These are phyloP conservation scores for Austroboletus olivaceoglutinosus DNA, from an alignment of 1,284 basidiomycete species.

Conservation along the genomic window DNA sequence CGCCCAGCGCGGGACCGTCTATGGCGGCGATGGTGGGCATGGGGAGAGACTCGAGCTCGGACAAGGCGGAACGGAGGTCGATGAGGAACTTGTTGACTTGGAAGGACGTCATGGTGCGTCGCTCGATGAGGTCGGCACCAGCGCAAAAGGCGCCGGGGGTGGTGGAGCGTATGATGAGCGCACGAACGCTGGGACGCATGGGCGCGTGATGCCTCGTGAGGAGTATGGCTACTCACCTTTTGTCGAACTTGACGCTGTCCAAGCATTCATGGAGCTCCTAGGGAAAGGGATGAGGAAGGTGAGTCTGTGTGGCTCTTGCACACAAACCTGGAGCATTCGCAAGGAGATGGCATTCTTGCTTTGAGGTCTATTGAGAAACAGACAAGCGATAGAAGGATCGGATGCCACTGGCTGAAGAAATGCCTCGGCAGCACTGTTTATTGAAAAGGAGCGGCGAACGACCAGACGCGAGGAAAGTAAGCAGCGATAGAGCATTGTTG, in stretches of 20 bases:
- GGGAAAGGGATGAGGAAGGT: constrained; percentile 6
- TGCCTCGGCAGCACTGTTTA: constrained; percentile 40
- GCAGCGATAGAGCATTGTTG: constrained; percentile 12
- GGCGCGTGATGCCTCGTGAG: constrained; percentile 3
- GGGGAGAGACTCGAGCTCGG: constrained; percentile 74
- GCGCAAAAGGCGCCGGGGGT: constrained; percentile 83
- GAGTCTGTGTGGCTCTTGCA: constrained; percentile 5
- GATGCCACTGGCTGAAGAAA: constrained; percentile 52
- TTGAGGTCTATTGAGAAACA: constrained; percentile 77
- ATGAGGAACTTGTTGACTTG: constrained; percentile 81
- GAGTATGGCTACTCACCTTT: constrained; percentile 43
- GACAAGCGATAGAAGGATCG: constrained; percentile 57
- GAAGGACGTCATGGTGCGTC: constrained; percentile 72
- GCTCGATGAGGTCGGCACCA: constrained; percentile 87
- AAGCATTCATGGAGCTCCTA: constrained; percentile 75
- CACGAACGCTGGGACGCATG: constrained; percentile 54
- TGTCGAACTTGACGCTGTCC: constrained; percentile 66
- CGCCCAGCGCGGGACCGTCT: constrained; percentile 90
- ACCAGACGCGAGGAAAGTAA: not conserved
- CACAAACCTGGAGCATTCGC: constrained; percentile 61
- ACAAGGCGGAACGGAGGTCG: constrained; percentile 71
- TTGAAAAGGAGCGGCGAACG: constrained; percentile 22
- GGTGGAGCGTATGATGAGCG: constrained; percentile 77
- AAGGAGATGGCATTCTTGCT: constrained; percentile 89
- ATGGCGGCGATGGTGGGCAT: constrained; percentile 92